Base-by-base conservation (phyloP, 2,329 filamentous ascomycete species). In the Apiospora marii region DNA sequence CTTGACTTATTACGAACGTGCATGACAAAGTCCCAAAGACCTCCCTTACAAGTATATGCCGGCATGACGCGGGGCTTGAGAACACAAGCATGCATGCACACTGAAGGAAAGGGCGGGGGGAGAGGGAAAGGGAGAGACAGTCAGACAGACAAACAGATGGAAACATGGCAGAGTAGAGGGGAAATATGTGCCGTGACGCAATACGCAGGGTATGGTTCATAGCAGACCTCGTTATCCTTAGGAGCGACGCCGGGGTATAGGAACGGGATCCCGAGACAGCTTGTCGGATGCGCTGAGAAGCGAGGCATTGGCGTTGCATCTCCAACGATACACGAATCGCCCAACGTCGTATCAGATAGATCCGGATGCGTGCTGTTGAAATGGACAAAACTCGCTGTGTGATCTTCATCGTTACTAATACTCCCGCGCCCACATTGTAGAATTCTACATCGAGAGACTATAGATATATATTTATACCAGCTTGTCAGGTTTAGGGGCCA, bases 301-400 rank as follows among this genome's bases (percentile, higher is more conserved):
- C 4, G 34, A 34, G 58, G 58, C 19, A 64, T 64, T 14, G 22
- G 41, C 4, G 58, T 64, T 64, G 58, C 58, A 64, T 64, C 34
- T 41, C 58, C 34, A 64, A 64, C 58, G 58, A 64, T 64, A 64
- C 58, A 34, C 58, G 58, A 64, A 64, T n/a, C 58, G 34, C 58
- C 34, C 30, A 41, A 24, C n/a, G 58, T 64, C 58, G 58, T 64
- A 64, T 41, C 58, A 34, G 19, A 41, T 16, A 64, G 16, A 64
- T 64, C 53, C 12, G n/a, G 14, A 13, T 51, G 49, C 4, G 49
- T 4, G 49, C 49, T 51, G 49, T 27, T 51, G 49, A 19, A 10
- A 51, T 51, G 49, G 14, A 7, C 13, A 14, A 51, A 27, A 24
- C 7, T 14, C 51, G 27, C 14, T 34, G 14, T 16, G 13, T 58